These are phyloP conservation scores for Backusella macrospora DNA, from an alignment of 192 early-diverging fungal genomes.

Conservation along the genomic window DNA sequence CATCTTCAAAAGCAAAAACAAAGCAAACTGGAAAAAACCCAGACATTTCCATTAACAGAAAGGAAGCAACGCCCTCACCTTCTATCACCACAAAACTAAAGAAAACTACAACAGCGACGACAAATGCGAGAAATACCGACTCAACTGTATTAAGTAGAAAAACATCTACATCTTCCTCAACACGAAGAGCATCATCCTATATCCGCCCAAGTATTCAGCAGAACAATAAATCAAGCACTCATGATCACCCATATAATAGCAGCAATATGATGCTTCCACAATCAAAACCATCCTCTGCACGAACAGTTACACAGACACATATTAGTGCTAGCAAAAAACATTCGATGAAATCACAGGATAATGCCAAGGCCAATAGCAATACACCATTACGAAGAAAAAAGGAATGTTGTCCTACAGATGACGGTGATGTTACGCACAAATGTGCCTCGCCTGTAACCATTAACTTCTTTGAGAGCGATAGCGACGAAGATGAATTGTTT, in stretches of 20 bases:
- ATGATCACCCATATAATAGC: neutral
- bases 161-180: neutral
- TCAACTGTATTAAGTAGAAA: neutral
- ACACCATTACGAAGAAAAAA: neutral
- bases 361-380: neutral
- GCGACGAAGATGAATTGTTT: conserved; percentile 8
- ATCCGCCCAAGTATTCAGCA: neutral
- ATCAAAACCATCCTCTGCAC: neutral
- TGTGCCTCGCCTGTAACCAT: conserved; percentile 4
- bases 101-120: neutral
- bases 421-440: neutral
- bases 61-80: neutral
- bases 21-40: neutral
- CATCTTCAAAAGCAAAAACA: conserved; percentile 19
- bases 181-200: neutral
- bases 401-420: conserved; percentile 2
- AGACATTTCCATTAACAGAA: neutral
- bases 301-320: neutral
- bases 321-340: neutral
- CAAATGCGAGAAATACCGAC: neutral
- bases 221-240: neutral
- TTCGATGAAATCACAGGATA: conserved; percentile 5
- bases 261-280: neutral
- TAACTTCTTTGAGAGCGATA: neutral
- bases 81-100: neutral